A percentile compares a stretch with the other conserved stretches of the same genome.
phyloP scores from a whole-genome alignment of 139 green algal species.

The Pleodorina starrii region DNA sequence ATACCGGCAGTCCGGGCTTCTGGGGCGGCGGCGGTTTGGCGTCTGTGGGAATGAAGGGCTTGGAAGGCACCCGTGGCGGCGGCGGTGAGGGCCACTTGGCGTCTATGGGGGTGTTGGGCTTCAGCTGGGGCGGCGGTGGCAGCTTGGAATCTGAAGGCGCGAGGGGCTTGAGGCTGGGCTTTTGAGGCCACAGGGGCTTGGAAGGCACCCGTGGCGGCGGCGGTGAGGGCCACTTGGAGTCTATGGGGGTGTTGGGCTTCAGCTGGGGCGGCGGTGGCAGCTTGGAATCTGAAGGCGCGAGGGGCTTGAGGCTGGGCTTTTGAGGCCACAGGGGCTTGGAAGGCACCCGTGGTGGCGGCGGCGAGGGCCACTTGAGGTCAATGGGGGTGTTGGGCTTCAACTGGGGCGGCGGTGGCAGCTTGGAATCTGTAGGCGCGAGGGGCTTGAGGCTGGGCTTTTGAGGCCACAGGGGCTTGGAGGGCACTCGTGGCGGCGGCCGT shows the following conservation, averaged over 20 bases:
- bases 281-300: neutral
- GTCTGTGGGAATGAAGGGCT: neutral
- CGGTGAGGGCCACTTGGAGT: neutral
- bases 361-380: neutral
- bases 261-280: neutral
- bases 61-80: neutral
- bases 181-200: neutral
- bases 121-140: neutral
- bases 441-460: neutral
- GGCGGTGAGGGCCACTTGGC: neutral
- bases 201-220: neutral
- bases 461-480: neutral
- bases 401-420: neutral
- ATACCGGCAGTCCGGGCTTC: too few relatives aligned
- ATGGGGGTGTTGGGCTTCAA: neutral
- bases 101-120: neutral
- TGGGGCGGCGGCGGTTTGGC: neutral
- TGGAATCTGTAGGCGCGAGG: neutral
- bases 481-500: neutral
- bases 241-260: neutral
- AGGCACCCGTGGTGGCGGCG: neutral
- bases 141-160: neutral
- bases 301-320: neutral
- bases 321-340: neutral
- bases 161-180: conserved; percentile 4